Percentiles rank a stretch among this genome's conserved stretches.
phyloP scores from a whole-genome alignment of 202 grass and related monocot genomes.

The Miscanthus sacchariflorus region DNA sequence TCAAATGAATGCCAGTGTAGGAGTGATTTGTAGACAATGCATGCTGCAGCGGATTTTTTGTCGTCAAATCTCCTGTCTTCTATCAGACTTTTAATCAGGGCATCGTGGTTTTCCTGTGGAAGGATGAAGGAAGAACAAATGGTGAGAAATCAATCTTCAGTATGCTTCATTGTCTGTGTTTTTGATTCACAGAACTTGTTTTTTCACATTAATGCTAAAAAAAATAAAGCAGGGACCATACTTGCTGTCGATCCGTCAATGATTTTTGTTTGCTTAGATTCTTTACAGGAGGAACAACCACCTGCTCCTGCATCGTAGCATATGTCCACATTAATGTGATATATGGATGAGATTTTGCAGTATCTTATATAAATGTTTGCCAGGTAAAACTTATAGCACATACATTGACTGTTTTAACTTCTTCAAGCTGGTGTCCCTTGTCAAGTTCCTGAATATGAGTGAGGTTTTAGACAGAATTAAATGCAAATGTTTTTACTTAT shows the following conservation, averaged over 20 bases:
- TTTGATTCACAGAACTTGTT: conserved; percentile 28
- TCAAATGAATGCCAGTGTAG: conserved; percentile 93
- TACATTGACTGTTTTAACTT: conserved; percentile 56
- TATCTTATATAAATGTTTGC: conserved; percentile 48
- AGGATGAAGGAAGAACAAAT: conserved; percentile 42
- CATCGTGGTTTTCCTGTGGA: conserved; percentile 89
- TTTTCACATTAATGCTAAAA: conserved; percentile 26
- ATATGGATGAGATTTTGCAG: not conserved
- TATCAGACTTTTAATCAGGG: conserved; percentile 81
- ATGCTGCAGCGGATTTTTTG: conserved; percentile 77
- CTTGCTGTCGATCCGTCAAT: conserved; percentile 81
- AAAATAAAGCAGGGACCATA: conserved; percentile 40
- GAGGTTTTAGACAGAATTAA: conserved; percentile 40
- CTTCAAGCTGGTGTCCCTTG: conserved; percentile 56
- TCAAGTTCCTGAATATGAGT: conserved; percentile 56
- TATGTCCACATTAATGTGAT: conserved; percentile 26
- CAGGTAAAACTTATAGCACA: conserved; percentile 34
- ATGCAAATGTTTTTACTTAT: conserved; percentile 35
- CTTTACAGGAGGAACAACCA: conserved; percentile 49
- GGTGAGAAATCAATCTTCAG: conserved; percentile 21
- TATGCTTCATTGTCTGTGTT: conserved; percentile 18
- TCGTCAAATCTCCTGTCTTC: conserved; percentile 80
- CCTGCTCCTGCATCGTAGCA: conserved; percentile 56
- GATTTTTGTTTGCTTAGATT: conserved; percentile 93
- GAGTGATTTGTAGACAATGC: conserved; percentile 90